Conservation (phyloP, 116 monocot genomes). For the Trichopus zeylanicus region DNA sequence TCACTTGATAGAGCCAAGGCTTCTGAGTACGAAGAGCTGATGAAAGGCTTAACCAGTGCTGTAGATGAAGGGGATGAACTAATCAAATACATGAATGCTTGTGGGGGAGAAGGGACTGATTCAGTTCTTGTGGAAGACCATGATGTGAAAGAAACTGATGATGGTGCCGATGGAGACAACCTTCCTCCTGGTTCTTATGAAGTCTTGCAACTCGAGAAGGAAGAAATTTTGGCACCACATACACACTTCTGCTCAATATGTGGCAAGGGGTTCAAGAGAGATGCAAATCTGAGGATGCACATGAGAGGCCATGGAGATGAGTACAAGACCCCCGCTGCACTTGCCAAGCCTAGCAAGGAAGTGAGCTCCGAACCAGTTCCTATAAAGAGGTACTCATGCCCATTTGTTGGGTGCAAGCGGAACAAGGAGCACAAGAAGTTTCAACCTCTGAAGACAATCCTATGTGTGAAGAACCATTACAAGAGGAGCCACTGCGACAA, state of each 20-base stretch:
- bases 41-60: constrained; percentile 14
- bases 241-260: constrained; percentile 73
- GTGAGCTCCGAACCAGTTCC: constrained; percentile 6
- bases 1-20: constrained; percentile 12
- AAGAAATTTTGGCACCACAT: constrained; percentile 54
- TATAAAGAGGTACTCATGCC: constrained; percentile 54
- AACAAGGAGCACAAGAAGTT: constrained; percentile 75
- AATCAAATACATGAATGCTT: constrained; percentile 1
- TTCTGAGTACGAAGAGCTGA: constrained; percentile 27
- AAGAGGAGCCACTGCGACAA: constrained; percentile 81
- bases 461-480: constrained; percentile 77
- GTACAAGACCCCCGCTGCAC: constrained; percentile 67
- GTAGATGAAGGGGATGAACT: constrained; percentile 6
- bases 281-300: constrained; percentile 87
- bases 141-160: constrained; percentile 46
- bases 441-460: constrained; percentile 63
- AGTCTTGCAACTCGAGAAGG: constrained; percentile 40
- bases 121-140: constrained; percentile 36
- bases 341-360: constrained; percentile 51
- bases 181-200: constrained; percentile 41
- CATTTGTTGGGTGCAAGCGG: constrained; percentile 59
- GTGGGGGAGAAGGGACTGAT: constrained; percentile 11
- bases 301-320: constrained; percentile 93
- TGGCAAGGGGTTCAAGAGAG: constrained; percentile 87
- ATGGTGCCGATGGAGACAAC: constrained; percentile 41